Conservation (phyloP, 2,329 filamentous ascomycete species). For the Fusarium coffeatum region DNA sequence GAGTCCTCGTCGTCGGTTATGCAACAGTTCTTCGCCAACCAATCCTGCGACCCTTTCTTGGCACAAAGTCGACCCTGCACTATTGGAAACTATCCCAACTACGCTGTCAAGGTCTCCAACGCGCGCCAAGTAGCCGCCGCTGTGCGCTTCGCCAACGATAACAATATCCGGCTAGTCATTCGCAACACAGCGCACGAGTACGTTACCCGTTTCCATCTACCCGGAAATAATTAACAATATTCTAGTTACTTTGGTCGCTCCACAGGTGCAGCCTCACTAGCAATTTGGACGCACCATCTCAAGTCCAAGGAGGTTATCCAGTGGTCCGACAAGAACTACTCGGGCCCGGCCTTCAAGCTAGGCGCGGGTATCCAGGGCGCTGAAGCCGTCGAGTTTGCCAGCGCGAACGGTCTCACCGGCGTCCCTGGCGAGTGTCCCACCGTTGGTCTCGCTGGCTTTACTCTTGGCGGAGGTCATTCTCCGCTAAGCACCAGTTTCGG, state of each 20-base stretch:
- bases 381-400: slow-evolving; percentile 60
- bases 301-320: slow-evolving; percentile 54
- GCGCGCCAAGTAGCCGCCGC: slow-evolving; percentile 50
- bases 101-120: slow-evolving; percentile 53
- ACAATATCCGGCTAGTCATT: slow-evolving; percentile 63
- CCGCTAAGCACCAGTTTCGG: slow-evolving; percentile 66
- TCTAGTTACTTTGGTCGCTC: slow-evolving; percentile 60
- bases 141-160: slow-evolving; percentile 47
- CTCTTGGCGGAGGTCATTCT: slow-evolving; percentile 67
- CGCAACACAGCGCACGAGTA: slow-evolving; percentile 67
- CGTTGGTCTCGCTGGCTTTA: slow-evolving; percentile 70
- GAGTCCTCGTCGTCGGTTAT: slow-evolving; percentile 47
- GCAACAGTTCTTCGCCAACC: slow-evolving; percentile 55
- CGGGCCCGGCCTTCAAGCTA: slow-evolving; percentile 63
- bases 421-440: slow-evolving; percentile 67
- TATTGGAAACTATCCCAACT: slow-evolving; percentile 59
- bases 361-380: slow-evolving; percentile 65
- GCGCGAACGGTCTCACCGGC: slow-evolving; percentile 60
- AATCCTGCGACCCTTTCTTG: slow-evolving; percentile 55
- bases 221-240: background rate
- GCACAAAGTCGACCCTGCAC: slow-evolving; percentile 52
- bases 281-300: slow-evolving; percentile 57
- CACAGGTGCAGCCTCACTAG: slow-evolving; percentile 61
- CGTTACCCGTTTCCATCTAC: slow-evolving; percentile 9
- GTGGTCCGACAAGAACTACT: slow-evolving; percentile 58